phyloP scores from a whole-genome alignment of 306 rosid species.

The Prinsepia uniflora region DNA sequence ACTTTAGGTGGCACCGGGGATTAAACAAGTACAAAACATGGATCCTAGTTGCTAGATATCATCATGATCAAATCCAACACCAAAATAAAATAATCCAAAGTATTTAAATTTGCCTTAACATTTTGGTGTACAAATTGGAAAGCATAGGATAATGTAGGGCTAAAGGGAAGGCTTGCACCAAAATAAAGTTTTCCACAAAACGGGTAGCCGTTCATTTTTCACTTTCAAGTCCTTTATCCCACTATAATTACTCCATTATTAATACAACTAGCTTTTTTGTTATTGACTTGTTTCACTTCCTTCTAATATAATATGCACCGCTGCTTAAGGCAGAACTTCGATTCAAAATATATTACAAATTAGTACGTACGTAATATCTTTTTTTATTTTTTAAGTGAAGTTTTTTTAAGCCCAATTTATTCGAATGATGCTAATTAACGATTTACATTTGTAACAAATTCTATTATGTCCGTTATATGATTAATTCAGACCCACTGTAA shows the following conservation, averaged over 20 bases:
- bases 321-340: not conserved
- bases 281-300: conserved; percentile 8
- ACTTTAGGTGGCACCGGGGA: not conserved
- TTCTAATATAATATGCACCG: not conserved
- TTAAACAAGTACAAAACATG: conserved; percentile 9
- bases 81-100: conserved; percentile 19
- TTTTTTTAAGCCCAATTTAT: too few species aligned
- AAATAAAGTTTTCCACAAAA: conserved; percentile 21
- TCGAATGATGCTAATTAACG: too few species aligned
- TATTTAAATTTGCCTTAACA: conserved; percentile 1
- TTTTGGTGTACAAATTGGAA: conserved; percentile 12
- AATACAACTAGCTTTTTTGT: conserved; percentile 3
- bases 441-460: too few species aligned
- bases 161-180: conserved; percentile 25
- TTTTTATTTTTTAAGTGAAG: too few species aligned
- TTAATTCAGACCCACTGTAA: too few species aligned
- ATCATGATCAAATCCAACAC: conserved; percentile 25
- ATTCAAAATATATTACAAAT: too few species aligned
- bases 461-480: too few species aligned
- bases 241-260: conserved; percentile 27
- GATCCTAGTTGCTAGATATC: conserved; percentile 15
- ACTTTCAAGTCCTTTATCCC: conserved; percentile 22
- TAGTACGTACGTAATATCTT: too few species aligned
- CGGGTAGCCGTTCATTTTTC: conserved; percentile 10
- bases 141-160: conserved; percentile 22